Percentiles rank a stretch among this genome's conserved stretches.
Conservation (phyloP, 2,329 filamentous ascomycete species). For the Aspergillus sp. region DNA sequence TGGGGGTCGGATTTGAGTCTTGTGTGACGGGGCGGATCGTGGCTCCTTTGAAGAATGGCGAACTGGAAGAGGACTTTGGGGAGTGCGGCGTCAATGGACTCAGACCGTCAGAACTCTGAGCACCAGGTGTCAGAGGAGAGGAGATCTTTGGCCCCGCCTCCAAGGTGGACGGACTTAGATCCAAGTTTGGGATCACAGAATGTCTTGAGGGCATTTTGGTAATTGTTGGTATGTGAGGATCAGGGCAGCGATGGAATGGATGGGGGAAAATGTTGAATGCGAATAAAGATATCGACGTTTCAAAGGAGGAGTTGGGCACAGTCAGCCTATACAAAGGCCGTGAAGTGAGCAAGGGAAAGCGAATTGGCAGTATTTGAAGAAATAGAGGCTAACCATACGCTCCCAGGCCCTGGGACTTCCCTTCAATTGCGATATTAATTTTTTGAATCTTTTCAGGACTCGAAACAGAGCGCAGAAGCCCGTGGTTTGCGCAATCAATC, state of each 20-base stretch:
- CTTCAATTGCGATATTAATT: not conserved
- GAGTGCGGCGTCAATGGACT: constrained; percentile 40
- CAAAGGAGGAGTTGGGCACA: not conserved
- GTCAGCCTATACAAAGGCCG: constrained; percentile 1
- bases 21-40: constrained; percentile 44
- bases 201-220: constrained; percentile 38
- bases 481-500: not conserved
- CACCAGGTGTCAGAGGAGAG: constrained; percentile 36
- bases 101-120: constrained; percentile 35
- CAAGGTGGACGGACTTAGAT: constrained; percentile 35
- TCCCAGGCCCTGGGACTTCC: not conserved
- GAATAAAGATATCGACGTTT: not conserved
- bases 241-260: not conserved
- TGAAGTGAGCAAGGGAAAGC: constrained; percentile 3
- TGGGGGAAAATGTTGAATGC: not conserved
- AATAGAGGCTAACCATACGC: constrained; percentile 4
- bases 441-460: constrained; percentile 1
- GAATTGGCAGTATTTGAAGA: not conserved
- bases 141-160: constrained; percentile 30
- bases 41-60: constrained; percentile 37
- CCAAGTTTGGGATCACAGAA: constrained; percentile 38
- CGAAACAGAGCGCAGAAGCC: constrained; percentile 1
- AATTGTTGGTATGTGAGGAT: constrained; percentile 15
- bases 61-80: constrained; percentile 39
- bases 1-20: constrained; percentile 32